Evolutionary conservation across 306 rosid genomes (phyloP).

Genomic region (Prinsepia uniflora): DNA sequence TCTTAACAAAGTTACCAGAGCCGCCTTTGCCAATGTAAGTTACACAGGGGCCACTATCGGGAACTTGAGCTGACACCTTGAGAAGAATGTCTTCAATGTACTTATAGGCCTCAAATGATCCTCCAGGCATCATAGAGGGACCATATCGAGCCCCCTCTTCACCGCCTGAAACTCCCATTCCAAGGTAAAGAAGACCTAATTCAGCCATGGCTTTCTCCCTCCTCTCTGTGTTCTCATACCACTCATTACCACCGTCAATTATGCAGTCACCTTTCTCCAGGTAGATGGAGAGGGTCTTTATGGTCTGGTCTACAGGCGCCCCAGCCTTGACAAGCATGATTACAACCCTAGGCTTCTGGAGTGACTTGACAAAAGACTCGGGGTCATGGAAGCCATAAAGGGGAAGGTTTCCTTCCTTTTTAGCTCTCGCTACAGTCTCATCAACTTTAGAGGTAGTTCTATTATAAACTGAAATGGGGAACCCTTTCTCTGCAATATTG

Average conservation of each 20-base stretch:
- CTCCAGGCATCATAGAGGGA: slow-evolving; percentile 97
- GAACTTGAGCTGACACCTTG: slow-evolving; percentile 94
- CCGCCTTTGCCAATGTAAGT: slow-evolving; percentile 87
- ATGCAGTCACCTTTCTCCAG: slow-evolving; percentile 91
- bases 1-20: slow-evolving; percentile 91
- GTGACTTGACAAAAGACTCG: slow-evolving; percentile 70
- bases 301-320: slow-evolving; percentile 88
- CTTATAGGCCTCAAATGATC: slow-evolving; percentile 78
- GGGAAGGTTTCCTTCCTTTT: slow-evolving; percentile 78
- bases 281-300: slow-evolving; percentile 74
- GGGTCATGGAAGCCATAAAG: slow-evolving; percentile 87
- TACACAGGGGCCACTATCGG: slow-evolving; percentile 88
- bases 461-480: slow-evolving; percentile 86
- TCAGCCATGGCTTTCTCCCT: slow-evolving; percentile 65
- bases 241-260: slow-evolving; percentile 91
- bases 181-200: slow-evolving; percentile 81
- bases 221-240: slow-evolving; percentile 97
- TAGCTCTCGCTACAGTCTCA: slow-evolving; percentile 82
- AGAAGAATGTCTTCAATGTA: slow-evolving; percentile 85
- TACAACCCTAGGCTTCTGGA: slow-evolving; percentile 80
- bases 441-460: slow-evolving; percentile 89
- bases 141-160: slow-evolving; percentile 93
- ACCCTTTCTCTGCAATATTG: slow-evolving; percentile 93
- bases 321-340: slow-evolving; percentile 97
- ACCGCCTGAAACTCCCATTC: slow-evolving; percentile 97